A percentile compares a stretch with the other conserved stretches of the same genome.
Conservation (phyloP, 208 protist genomes). For the Crithidia brevicula region DNA sequence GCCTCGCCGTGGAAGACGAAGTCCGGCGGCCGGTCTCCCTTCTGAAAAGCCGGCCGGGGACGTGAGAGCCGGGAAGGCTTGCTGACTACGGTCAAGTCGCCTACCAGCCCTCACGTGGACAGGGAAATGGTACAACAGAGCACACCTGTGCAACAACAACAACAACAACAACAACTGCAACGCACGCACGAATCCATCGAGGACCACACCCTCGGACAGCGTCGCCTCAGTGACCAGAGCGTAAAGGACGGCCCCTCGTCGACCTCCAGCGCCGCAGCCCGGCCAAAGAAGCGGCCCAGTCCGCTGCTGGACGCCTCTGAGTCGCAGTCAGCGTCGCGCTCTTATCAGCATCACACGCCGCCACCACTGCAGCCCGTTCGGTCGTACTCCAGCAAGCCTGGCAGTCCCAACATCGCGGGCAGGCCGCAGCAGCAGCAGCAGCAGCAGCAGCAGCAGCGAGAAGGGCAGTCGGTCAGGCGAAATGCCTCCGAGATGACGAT, state of each 20-base stretch:
- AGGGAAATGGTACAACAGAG: slow-evolving; percentile 4
- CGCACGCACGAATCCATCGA: neutral
- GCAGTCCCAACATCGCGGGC: neutral
- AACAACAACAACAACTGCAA: slow-evolving; percentile 10
- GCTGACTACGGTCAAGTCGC: neutral
- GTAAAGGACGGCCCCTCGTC: neutral
- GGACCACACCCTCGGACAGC: neutral
- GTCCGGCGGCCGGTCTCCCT: slow-evolving; percentile 1
- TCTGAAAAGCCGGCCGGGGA: slow-evolving; percentile 32
- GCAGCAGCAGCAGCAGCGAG: neutral
- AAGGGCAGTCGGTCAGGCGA: neutral
- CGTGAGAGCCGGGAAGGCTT: slow-evolving; percentile 3
- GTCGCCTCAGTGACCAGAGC: neutral
- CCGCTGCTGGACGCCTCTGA: neutral
- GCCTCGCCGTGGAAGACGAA: neutral
- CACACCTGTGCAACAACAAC: slow-evolving; percentile 1
- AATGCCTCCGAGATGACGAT: neutral
- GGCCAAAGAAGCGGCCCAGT: neutral
- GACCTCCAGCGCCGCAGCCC: neutral
- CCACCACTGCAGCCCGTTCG: neutral
- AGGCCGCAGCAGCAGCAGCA: no score
- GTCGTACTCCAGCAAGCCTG: neutral
- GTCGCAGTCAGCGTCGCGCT: neutral
- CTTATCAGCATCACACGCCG: neutral
- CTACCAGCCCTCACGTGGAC: slow-evolving; percentile 15